A percentile compares a stretch with the other conserved stretches of the same genome.
Conservation (phyloP, 805 yeast genomes). For the Zygotorulaspora chibaensis region DNA sequence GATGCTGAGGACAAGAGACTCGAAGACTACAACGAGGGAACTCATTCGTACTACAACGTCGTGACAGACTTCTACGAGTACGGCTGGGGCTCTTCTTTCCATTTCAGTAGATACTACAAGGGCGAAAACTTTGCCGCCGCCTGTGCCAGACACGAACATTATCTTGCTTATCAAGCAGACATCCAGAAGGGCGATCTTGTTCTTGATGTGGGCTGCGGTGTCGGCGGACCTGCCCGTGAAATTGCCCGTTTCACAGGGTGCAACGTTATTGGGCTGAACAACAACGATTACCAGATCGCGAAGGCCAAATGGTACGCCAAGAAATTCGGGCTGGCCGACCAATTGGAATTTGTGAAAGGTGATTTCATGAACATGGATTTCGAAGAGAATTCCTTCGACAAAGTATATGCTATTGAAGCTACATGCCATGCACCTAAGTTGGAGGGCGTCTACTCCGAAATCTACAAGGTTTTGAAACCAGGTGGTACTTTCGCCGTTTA, state of each 20-base stretch:
- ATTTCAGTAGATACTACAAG: constrained; percentile 86
- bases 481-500: constrained; percentile 97
- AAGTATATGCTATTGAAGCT: constrained; percentile 97
- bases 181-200: constrained; percentile 77
- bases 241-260: constrained; percentile 87
- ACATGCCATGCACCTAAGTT: constrained; percentile 96
- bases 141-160: constrained; percentile 96
- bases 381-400: constrained; percentile 84
- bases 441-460: constrained; percentile 93
- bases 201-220: constrained; percentile 98
- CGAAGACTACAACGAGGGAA: constrained; percentile 81
- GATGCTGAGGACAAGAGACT: constrained; percentile 70
- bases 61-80: constrained; percentile 98
- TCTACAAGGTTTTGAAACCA: constrained; percentile 92
- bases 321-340: constrained; percentile 58
- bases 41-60: constrained; percentile 93
- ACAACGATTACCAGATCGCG: constrained; percentile 94
- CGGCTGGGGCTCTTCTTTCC: constrained; percentile 99
- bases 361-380: constrained; percentile 99
- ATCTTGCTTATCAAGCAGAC: constrained; percentile 81
- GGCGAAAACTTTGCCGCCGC: constrained; percentile 95
- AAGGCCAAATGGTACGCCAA: constrained; percentile 82
- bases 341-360: constrained; percentile 87
- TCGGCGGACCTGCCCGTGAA: constrained; percentile 99
- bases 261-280: constrained; percentile 83